Evolutionary conservation across 2,329 filamentous ascomycete genomes (phyloP).

Genomic region (Ceratocystis lukuohia): DNA sequence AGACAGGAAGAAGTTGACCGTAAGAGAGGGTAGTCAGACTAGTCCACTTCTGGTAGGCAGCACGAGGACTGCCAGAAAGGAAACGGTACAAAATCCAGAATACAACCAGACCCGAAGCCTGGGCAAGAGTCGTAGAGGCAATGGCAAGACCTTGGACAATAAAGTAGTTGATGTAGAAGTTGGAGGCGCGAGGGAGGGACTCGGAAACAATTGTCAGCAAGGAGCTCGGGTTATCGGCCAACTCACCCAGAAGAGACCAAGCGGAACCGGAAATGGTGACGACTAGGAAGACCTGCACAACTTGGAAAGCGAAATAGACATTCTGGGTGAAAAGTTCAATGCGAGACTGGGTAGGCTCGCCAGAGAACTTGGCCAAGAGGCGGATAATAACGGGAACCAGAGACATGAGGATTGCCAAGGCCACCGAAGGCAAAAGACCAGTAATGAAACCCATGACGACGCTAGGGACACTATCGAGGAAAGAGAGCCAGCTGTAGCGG

Average conservation of each 20-base stretch:
- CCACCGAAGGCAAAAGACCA: constrained; percentile 66
- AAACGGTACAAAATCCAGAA: constrained; percentile 56
- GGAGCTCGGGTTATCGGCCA: constrained; percentile 47
- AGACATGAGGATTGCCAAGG: constrained; percentile 73
- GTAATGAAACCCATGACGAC: constrained; percentile 70
- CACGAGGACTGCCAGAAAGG: constrained; percentile 62
- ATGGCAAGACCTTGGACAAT: constrained; percentile 71
- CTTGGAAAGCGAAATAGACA: constrained; percentile 79
- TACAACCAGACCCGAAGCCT: constrained; percentile 51
- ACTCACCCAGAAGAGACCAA: constrained; percentile 50
- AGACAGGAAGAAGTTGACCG: constrained; percentile 63
- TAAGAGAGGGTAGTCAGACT: constrained; percentile 55
- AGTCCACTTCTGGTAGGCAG: constrained; percentile 63
- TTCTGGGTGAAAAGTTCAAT: constrained; percentile 85
- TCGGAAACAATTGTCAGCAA: constrained; percentile 53
- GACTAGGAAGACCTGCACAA: constrained; percentile 84
- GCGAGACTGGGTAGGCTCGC: constrained; percentile 63
- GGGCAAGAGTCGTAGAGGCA: constrained; percentile 58
- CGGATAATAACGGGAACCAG: constrained; percentile 67
- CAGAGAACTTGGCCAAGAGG: constrained; percentile 59
- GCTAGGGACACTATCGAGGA: constrained; percentile 55
- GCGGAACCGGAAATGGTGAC: constrained; percentile 73
- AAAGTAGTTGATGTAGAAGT: constrained; percentile 88
- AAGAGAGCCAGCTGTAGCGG: constrained; percentile 57
- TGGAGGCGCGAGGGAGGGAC: constrained; percentile 70